A percentile compares a stretch with the other conserved stretches of the same genome.
phyloP scores from a whole-genome alignment of 1,139 yeast genomes.

The Saccharomyces hybrid region DNA sequence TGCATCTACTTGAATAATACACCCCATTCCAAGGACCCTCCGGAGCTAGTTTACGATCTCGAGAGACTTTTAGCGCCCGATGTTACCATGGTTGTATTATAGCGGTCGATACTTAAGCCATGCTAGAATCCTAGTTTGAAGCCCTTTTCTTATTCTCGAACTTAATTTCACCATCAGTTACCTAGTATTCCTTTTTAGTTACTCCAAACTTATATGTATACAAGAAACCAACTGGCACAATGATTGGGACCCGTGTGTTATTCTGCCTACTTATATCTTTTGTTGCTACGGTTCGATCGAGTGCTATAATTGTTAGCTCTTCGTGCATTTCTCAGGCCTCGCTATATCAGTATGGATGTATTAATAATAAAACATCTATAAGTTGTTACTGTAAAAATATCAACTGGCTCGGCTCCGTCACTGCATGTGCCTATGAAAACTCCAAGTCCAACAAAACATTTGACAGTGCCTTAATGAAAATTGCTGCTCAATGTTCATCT shows the following conservation, averaged over 20 bases:
- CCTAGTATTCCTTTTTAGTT: background rate
- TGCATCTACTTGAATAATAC: background rate
- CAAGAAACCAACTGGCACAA: background rate
- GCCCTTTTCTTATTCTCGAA: background rate
- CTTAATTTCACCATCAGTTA: background rate
- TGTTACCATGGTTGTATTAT: background rate
- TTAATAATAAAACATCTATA: conserved; percentile 29
- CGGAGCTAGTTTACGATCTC: background rate
- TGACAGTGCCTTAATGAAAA: conserved; percentile 35
- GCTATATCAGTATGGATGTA: conserved; percentile 38
- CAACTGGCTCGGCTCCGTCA: conserved; percentile 37
- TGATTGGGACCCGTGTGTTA: background rate
- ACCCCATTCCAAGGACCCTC: background rate
- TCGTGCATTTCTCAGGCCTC: conserved; percentile 36
- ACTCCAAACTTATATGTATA: background rate
- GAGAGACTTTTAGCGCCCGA: background rate
- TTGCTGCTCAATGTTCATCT: conserved; percentile 33
- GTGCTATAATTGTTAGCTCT: conserved; percentile 28
- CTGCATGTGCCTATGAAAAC: conserved; percentile 33
- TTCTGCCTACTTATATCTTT: background rate
- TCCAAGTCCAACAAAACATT: conserved; percentile 24
- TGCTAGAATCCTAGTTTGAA: background rate
- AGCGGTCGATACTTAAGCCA: background rate
- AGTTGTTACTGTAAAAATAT: conserved; percentile 35
- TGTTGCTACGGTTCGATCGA: conserved; percentile 30